phyloP scores from a whole-genome alignment of 164 flowering plant genomes.

The Kingdonia uniflora region DNA sequence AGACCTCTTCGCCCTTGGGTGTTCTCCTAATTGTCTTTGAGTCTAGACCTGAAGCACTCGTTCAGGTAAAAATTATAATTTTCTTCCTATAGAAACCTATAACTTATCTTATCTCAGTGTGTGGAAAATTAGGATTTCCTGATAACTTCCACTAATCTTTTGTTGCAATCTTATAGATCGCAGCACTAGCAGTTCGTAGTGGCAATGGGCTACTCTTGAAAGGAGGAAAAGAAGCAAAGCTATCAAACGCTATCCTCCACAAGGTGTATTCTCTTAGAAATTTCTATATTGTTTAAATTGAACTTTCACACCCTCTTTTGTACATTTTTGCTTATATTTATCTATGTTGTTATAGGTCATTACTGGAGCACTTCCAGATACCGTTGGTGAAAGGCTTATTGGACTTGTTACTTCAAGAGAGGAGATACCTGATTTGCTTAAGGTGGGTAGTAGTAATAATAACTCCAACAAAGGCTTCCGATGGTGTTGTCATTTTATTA shows the following conservation, averaged over 20 bases:
- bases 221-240: conserved; percentile 95
- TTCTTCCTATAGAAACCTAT: background rate
- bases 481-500: too few relatives aligned
- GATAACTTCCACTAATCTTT: too few relatives aligned
- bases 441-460: conserved; percentile 31
- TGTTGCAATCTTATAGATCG: conserved; percentile 45
- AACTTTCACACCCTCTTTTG: background rate
- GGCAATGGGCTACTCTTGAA: conserved; percentile 96
- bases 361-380: conserved; percentile 67
- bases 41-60: conserved; percentile 98
- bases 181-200: conserved; percentile 87
- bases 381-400: conserved; percentile 70
- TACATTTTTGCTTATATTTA: background rate
- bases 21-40: conserved; percentile 95
- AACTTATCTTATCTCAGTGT: background rate
- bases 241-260: conserved; percentile 83
- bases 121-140: background rate
- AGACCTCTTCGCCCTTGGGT: conserved; percentile 82
- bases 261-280: conserved; percentile 39
- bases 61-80: conserved; percentile 56
- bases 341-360: conserved; percentile 41
- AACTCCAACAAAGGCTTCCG: too few relatives aligned
- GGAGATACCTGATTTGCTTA: conserved; percentile 90
- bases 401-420: conserved; percentile 96
- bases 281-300: background rate